phyloP scores from a whole-genome alignment of 345 rosid genomes.

The Corchorus olitorius region DNA sequence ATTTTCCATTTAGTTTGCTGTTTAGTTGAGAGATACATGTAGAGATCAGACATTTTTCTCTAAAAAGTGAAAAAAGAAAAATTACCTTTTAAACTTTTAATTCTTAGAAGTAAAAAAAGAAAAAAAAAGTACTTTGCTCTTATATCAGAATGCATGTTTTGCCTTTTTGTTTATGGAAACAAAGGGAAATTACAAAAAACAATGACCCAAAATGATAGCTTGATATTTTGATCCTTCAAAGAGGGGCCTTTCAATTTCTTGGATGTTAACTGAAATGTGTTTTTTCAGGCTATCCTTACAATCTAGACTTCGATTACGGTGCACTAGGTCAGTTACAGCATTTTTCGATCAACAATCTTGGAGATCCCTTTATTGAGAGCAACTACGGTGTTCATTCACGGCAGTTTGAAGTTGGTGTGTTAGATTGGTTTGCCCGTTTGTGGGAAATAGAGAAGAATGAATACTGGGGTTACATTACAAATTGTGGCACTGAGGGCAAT shows the following conservation, averaged over 20 bases:
- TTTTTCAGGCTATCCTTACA: constrained; percentile 90
- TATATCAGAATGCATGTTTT: neutral
- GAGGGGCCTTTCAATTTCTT: neutral
- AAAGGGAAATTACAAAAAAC: neutral
- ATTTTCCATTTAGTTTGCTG: neutral
- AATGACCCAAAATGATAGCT: neutral
- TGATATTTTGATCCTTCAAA: neutral
- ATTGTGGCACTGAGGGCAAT: constrained; percentile 98
- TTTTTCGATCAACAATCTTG: constrained; percentile 94
- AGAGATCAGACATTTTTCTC: neutral
- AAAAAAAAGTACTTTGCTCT: too few species aligned
- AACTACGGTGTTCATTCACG: constrained; percentile 98
- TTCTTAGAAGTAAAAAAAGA: too few species aligned
- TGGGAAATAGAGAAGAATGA: constrained; percentile 97
- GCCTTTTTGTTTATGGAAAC: neutral
- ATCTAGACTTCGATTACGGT: constrained; percentile 95
- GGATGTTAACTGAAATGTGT: neutral
- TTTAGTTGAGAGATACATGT: neutral
- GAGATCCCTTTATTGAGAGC: constrained; percentile 97
- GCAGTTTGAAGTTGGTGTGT: constrained; percentile 96
- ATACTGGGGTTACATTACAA: constrained; percentile 98
- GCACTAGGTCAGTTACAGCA: constrained; percentile 93
- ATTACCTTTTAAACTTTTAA: too few species aligned
- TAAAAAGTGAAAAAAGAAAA: too few species aligned
- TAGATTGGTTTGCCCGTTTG: constrained; percentile 98